Conservation (phyloP, 768 basidiomycete species). For the Leccinum subgranulosum region DNA sequence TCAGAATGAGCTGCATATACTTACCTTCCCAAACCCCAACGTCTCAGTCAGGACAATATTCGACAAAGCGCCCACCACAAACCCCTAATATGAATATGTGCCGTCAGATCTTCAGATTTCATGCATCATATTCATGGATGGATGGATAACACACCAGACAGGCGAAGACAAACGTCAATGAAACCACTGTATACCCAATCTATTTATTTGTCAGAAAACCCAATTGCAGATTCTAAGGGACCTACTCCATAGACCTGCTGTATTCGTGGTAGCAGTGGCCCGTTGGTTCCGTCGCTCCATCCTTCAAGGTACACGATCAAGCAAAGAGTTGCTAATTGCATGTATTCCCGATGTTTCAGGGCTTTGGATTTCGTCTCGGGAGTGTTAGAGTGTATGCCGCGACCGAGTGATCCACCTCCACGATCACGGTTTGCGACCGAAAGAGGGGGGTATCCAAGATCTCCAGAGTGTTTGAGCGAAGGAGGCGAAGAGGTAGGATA, state of each 20-base stretch:
- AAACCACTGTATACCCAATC: slow-evolving; percentile 52
- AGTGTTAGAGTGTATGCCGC: background rate
- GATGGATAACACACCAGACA: slow-evolving; percentile 35
- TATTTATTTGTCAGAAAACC: slow-evolving; percentile 17
- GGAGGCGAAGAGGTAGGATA: background rate
- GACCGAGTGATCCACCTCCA: background rate
- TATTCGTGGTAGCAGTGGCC: slow-evolving; percentile 71
- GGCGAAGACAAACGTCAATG: slow-evolving; percentile 52
- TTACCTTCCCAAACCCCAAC: slow-evolving; percentile 43
- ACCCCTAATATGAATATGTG: slow-evolving; percentile 31
- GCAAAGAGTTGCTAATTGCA: slow-evolving; percentile 57
- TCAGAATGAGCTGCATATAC: background rate
- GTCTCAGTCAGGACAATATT: slow-evolving; percentile 46
- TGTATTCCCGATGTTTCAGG: slow-evolving; percentile 15
- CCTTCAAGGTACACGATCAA: slow-evolving; percentile 60
- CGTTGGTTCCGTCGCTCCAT: slow-evolving; percentile 77
- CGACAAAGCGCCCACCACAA: slow-evolving; percentile 40
- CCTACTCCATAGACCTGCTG: slow-evolving; percentile 52
- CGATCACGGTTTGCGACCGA: background rate
- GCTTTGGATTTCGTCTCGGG: slow-evolving; percentile 2
- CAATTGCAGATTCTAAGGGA: background rate
- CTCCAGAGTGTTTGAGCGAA: slow-evolving; percentile 2
- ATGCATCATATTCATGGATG: background rate
- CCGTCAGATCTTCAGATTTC: slow-evolving; percentile 20
- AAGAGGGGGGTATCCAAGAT: background rate